phyloP scores from a whole-genome alignment of 345 rosid species.

The Acer yangbiense region DNA sequence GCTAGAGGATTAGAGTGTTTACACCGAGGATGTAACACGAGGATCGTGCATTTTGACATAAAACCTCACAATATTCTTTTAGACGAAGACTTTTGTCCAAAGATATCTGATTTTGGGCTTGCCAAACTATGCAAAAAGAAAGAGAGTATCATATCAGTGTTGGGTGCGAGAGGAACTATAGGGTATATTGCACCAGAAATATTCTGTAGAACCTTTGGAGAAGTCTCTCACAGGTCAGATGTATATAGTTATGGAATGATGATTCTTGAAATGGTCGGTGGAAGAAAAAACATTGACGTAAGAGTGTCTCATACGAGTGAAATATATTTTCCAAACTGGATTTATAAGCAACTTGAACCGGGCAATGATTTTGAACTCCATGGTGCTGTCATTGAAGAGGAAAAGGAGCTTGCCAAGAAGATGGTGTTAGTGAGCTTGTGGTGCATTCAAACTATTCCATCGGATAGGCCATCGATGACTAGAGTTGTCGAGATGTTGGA shows the following conservation, averaged over 20 bases:
- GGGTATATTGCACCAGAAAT: constrained; percentile 44
- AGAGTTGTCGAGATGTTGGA: constrained; percentile 39
- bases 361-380: neutral
- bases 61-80: too few relatives aligned
- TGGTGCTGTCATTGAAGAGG: neutral
- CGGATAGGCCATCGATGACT: constrained; percentile 46
- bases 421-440: constrained; percentile 43
- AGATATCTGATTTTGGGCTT: too few relatives aligned
- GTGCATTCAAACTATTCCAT: constrained; percentile 54
- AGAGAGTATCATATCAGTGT: too few relatives aligned
- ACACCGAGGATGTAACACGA: too few relatives aligned
- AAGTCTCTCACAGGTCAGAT: constrained; percentile 44
- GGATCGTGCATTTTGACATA: too few relatives aligned
- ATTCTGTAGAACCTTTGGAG: constrained; percentile 36
- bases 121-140: too few relatives aligned
- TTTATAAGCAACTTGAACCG: constrained; percentile 26
- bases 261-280: constrained; percentile 43
- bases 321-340: constrained; percentile 36
- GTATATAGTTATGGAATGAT: constrained; percentile 58
- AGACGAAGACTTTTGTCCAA: too few relatives aligned
- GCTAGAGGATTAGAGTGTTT: constrained; percentile 21
- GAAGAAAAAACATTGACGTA: constrained; percentile 14
- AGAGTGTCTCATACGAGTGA: constrained; percentile 27
- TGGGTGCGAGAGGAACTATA: too few relatives aligned
- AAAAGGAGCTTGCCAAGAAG: constrained; percentile 23